phyloP scores from a whole-genome alignment of 352 stramenopile species.

The Phytophthora tubulina region DNA sequence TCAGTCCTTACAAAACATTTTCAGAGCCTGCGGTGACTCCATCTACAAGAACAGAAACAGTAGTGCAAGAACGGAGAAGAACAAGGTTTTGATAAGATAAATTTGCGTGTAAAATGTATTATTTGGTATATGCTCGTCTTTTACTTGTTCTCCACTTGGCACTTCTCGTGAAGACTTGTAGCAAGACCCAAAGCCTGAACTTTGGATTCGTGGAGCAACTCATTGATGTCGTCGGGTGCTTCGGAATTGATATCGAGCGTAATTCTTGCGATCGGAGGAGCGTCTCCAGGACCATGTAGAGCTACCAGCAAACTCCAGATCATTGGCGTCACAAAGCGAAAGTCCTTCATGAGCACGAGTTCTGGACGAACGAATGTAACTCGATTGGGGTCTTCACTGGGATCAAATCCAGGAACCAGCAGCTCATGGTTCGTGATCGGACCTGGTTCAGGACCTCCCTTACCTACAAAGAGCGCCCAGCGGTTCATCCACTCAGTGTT shows the following conservation, averaged over 20 bases:
- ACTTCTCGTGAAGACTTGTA: slow-evolving; percentile 52
- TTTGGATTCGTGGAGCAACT: slow-evolving; percentile 41
- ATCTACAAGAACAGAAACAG: background rate
- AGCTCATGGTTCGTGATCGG: slow-evolving; percentile 68
- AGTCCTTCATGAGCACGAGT: slow-evolving; percentile 64
- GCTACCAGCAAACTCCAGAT: slow-evolving; percentile 75
- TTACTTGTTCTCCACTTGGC: slow-evolving; percentile 36
- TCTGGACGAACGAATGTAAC: slow-evolving; percentile 51
- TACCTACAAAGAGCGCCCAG: slow-evolving; percentile 66
- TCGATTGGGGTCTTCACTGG: slow-evolving; percentile 41
- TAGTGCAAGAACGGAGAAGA: background rate
- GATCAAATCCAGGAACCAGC: slow-evolving; percentile 41
- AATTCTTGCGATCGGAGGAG: slow-evolving; percentile 53
- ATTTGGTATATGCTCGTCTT: background rate
- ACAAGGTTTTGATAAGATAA: slow-evolving; percentile 1
- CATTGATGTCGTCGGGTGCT: slow-evolving; percentile 40
- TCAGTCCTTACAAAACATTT: too few species aligned
- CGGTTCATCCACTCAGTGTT: slow-evolving; percentile 70
- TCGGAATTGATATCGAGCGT: slow-evolving; percentile 46
- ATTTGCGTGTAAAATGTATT: too few species aligned
- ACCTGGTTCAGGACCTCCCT: slow-evolving; percentile 55
- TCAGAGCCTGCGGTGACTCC: too few species aligned
- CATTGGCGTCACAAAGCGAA: slow-evolving; percentile 78
- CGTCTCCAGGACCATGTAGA: slow-evolving; percentile 61
- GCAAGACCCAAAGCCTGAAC: slow-evolving; percentile 46